phyloP scores from a whole-genome alignment of 371 early-diverging fungal genomes.

The Smittium culicis region DNA sequence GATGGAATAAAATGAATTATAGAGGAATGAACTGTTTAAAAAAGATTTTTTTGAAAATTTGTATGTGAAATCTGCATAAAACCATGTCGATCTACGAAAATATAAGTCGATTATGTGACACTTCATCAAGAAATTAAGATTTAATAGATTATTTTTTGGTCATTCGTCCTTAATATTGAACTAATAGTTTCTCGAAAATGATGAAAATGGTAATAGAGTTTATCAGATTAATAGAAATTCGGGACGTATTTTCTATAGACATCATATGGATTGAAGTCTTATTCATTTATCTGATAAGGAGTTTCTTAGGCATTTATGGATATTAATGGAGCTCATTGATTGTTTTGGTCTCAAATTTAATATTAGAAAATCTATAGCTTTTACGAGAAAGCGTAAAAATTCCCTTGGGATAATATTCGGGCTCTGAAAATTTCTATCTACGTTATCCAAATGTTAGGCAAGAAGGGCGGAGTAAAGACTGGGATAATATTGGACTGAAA shows the following conservation, averaged over 20 bases:
- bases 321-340: not conserved
- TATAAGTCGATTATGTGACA: no score
- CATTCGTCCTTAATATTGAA: no score
- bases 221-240: conserved; percentile 20
- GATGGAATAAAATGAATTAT: no score
- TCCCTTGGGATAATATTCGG: not conserved
- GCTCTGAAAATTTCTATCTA: not conserved
- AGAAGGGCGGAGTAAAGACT: not conserved
- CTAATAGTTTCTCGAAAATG: no score
- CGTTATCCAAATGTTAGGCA: not conserved
- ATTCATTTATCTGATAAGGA: conserved; percentile 10
- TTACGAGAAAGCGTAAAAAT: not conserved
- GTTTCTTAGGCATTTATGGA: conserved; percentile 13
- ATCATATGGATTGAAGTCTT: conserved; percentile 19
- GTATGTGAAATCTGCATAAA: no score
- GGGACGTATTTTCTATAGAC: conserved; percentile 30
- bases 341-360: conserved; percentile 5
- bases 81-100: no score
- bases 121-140: no score
- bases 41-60: no score
- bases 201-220: conserved; percentile 26
- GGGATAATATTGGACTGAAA: no score
- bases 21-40: no score
- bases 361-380: not conserved
- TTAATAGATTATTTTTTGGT: no score